Evolutionary conservation across 2,329 filamentous ascomycete species (phyloP), one percentile per base, ranked within the genome.

Genomic region (Scedosporium minutisporum): DNA sequence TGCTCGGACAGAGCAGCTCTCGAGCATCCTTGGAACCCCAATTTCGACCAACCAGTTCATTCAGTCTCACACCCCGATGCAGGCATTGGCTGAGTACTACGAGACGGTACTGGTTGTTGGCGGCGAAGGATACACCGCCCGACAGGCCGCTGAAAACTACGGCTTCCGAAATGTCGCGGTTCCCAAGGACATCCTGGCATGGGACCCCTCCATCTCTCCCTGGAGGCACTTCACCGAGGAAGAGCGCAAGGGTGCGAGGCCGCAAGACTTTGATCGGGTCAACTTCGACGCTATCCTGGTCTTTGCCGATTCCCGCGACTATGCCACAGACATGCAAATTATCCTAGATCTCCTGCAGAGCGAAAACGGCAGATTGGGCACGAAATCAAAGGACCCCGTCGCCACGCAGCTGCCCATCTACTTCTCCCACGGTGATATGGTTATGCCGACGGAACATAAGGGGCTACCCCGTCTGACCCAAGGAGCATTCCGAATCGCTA

Each of bases 291-390:
- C 93, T 33, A 86, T 97, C 33, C 89, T 97, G 69, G 89, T 97
- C 6, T 97, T 93, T 81, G 96, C 96, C 73, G 95, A 97, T 74
- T 93, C 95, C 3, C 85, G 95, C 63, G 95, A 99, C 77, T 99
- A 95, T 95, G 92, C 90, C 1, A 82, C 97, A 9, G 95, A 97
- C 73, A 86, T 86, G 2, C 90, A 96, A 71, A 78, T 97, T 68
- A 88, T 97, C 63, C 71, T 89, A 61, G 95, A 99, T 73, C 77
- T 96, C 10, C 78, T 97, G 4, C 80, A 96, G 48, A 96, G 93
- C 0, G 80, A 84, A 18, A 69, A 81, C 18, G 95, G 95, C 21
- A 84, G 90, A 62, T 72, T 96, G 4, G 95, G 93, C 27, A 97
- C 93, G 0, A 80, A 89, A 46, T 93, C 90, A 0, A 67, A 80